Base-by-base conservation (phyloP, 352 stramenopile species). In the Aphanomyces invadans region DNA sequence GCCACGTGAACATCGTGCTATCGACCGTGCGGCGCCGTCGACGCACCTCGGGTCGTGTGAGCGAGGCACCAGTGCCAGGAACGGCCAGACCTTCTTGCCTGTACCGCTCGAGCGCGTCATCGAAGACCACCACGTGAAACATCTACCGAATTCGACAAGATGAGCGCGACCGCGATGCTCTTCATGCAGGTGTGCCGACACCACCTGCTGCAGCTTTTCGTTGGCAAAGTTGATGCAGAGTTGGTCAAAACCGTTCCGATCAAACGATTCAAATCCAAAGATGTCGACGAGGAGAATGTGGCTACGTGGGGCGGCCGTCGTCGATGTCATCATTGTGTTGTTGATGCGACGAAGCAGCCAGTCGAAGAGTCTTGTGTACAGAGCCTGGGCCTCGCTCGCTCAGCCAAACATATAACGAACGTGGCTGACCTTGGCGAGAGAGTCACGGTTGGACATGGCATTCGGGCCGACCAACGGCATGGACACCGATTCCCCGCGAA, bases 251-350 rank as follows among this genome's bases (percentile, higher is more conserved):
- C 87, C 97, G 77, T 98, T 98, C 60, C 86, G 87, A 53, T 96
- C 84, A 66, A 98, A 98, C 32, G 95, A 96, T 74, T 99, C 96
- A 77, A 99, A 99, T 4, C 96, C 96, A 80, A 98, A 99, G 71
- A 99, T 98, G 81, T 99, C 96, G 25, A 98, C 70, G 46, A 98
- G 92, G 71, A 64, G 57, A 45, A 67, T 67, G 60, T 57, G 42
- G n/a, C n/a, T 57, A 11, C 63, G 33, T 26, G 45, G 57, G 5
- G n/a, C n/a, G n/a, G 38, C 7, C 21, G 82, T 90, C 59, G 79
- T 86, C 60, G 78, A 72, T 19, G 17, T 49, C 31, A 36, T 29
- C 44, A 69, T 69, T 19, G 62, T 60, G 15, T 17, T 17, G 70
- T 93, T 95, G 17, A 95, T 84, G n/a, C 78, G 81, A 65, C 86